These are phyloP conservation scores for Edaphochlamys debaryana DNA, from an alignment of 139 green algal species.

Conservation along the genomic window DNA sequence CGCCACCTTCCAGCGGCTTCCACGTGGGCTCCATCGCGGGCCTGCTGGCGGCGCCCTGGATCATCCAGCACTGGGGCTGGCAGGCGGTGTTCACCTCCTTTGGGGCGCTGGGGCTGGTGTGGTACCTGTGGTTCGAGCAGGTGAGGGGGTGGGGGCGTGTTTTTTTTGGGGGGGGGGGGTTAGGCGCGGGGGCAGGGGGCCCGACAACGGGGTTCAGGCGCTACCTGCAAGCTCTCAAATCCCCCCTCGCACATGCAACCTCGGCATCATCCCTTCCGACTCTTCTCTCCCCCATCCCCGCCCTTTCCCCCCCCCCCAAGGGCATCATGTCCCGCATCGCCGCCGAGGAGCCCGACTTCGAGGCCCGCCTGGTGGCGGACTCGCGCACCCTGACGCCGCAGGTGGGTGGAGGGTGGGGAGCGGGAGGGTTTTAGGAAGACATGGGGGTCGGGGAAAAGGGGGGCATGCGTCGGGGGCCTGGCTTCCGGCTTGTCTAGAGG, in stretches of 20 bases:
- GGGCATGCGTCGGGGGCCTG: no score
- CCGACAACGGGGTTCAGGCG: no score
- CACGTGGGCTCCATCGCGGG: conserved; percentile 92
- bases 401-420: no score
- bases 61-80: conserved; percentile 89
- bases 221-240: no score
- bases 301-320: not conserved
- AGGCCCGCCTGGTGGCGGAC: not conserved
- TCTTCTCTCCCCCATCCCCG: not conserved
- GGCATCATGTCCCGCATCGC: conserved; percentile 31
- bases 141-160: not conserved
- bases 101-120: conserved; percentile 83
- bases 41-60: conserved; percentile 76
- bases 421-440: no score
- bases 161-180: not conserved
- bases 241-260: no score
- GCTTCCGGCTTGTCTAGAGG: no score
- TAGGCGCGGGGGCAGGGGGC: not conserved
- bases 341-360: conserved; percentile 25
- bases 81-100: conserved; percentile 90
- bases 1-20: no score
- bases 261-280: no score
- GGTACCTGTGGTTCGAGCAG: conserved; percentile 84
- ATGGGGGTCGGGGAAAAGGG: no score
- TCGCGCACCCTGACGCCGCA: conserved; percentile 7